Evolutionary conservation across 2,329 filamentous ascomycete genomes (phyloP).

Genomic region (Venturia aucupariae): DNA sequence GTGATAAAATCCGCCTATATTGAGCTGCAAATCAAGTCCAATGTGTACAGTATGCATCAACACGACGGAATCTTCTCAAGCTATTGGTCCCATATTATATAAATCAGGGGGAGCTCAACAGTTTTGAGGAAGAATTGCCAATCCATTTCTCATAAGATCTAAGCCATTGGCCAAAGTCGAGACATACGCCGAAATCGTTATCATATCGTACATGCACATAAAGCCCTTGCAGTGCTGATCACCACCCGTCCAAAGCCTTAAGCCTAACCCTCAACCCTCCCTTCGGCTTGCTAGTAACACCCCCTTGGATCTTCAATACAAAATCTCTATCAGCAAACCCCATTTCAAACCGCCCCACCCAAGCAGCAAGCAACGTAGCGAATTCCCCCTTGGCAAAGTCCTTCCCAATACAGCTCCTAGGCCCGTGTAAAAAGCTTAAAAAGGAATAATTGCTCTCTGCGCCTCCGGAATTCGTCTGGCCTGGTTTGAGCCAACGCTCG

Average conservation of each 20-base stretch:
- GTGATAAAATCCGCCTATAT: too few species aligned
- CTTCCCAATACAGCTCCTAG: slow-evolving; percentile 75
- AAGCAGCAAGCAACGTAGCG: slow-evolving; percentile 67
- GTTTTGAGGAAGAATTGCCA: too few species aligned
- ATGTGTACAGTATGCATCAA: too few species aligned
- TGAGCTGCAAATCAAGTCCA: too few species aligned
- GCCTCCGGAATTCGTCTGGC: slow-evolving; percentile 54
- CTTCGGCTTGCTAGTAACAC: slow-evolving; percentile 62
- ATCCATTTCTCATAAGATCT: too few species aligned
- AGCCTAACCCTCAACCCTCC: slow-evolving; percentile 63
- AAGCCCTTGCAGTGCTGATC: not conserved
- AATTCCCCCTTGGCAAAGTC: slow-evolving; percentile 77
- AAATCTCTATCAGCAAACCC: slow-evolving; percentile 53
- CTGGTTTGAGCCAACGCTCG: slow-evolving; percentile 38
- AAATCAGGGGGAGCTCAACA: too few species aligned
- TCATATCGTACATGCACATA: not conserved
- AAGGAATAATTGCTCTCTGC: slow-evolving; percentile 68
- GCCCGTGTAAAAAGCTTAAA: slow-evolving; percentile 78
- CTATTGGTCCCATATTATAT: too few species aligned
- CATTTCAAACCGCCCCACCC: slow-evolving; percentile 66
- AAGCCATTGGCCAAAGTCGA: too few species aligned
- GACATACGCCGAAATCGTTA: not conserved
- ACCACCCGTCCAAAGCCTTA: slow-evolving; percentile 60
- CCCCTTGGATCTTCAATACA: slow-evolving; percentile 57
- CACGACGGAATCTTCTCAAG: too few species aligned